These are phyloP conservation scores for Juglanconis juglandina DNA, from an alignment of 2,329 filamentous ascomycete species.

Conservation along the genomic window DNA sequence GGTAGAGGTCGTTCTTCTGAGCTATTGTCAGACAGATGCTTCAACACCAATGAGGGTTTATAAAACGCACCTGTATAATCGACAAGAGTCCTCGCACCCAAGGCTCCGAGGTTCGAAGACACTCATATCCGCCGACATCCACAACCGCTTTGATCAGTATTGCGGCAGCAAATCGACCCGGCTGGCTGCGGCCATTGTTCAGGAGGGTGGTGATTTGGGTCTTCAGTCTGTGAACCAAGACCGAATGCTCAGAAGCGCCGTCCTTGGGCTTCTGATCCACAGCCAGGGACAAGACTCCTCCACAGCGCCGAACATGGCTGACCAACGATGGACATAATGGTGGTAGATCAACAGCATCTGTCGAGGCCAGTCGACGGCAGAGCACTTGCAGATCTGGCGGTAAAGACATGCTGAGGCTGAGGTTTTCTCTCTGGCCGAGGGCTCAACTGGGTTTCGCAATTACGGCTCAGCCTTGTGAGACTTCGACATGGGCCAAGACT, in stretches of 20 bases:
- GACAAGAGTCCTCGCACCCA: conserved; percentile 77
- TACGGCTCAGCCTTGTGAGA: conserved; percentile 1
- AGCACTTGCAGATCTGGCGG: conserved; percentile 61
- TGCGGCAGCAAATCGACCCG: conserved; percentile 74
- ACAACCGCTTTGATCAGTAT: conserved; percentile 76
- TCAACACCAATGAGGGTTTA: too few species aligned
- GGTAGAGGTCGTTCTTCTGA: conserved; percentile 72
- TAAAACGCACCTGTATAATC: conserved; percentile 61
- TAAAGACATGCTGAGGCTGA: conserved; percentile 30
- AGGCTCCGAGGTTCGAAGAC: conserved; percentile 65
- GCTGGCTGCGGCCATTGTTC: conserved; percentile 65
- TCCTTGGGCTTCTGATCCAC: conserved; percentile 59
- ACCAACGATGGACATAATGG: conserved; percentile 68
- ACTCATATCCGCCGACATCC: conserved; percentile 81
- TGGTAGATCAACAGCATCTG: conserved; percentile 70
- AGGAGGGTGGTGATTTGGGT: conserved; percentile 74
- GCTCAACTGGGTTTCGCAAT: neutral
- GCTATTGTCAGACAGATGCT: conserved; percentile 19
- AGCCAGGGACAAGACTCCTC: conserved; percentile 59
- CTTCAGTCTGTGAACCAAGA: conserved; percentile 78
- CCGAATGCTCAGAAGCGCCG: conserved; percentile 58
- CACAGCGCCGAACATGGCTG: conserved; percentile 55
- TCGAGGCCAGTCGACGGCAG: conserved; percentile 67
- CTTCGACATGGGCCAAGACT: too few species aligned
- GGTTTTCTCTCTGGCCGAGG: neutral